Conservation (phyloP, 2,329 filamentous ascomycete species). For the Neonectria hederae region DNA sequence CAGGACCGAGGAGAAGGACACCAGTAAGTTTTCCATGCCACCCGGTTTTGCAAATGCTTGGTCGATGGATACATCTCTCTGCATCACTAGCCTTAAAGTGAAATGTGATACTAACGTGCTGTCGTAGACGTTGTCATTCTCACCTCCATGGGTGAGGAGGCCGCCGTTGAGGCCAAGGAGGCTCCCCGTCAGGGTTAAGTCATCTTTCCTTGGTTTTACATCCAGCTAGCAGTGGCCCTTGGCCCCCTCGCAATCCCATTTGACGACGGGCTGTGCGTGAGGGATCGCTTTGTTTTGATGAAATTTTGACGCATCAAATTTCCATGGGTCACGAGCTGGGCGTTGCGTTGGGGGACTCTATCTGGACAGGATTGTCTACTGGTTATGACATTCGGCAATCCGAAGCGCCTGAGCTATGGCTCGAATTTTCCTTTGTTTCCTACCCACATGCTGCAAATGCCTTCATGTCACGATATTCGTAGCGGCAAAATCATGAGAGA, state of each 20-base stretch:
- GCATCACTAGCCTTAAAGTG: neutral
- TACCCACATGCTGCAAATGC: constrained; percentile 47
- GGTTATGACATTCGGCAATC: constrained; percentile 46
- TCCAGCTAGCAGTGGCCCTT: constrained; percentile 40
- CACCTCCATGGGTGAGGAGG: constrained; percentile 95
- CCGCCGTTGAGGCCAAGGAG: constrained; percentile 93
- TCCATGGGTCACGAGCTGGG: constrained; percentile 53
- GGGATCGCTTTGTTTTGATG: constrained; percentile 47
- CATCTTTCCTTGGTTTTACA: constrained; percentile 31
- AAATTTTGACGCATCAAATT: constrained; percentile 48
- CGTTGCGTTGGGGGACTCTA: constrained; percentile 52
- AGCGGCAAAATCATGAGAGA: constrained; percentile 44
- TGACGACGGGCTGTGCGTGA: constrained; percentile 35
- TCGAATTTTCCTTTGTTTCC: constrained; percentile 51
- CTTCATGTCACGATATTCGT: constrained; percentile 46
- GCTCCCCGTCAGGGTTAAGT: constrained; percentile 63
- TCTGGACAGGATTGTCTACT: constrained; percentile 57
- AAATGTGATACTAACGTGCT: constrained; percentile 20
- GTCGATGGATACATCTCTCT: neutral
- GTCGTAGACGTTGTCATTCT: constrained; percentile 89
- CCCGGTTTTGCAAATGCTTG: neutral
- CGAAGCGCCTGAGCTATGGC: constrained; percentile 29
- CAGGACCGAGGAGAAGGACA: constrained; percentile 86
- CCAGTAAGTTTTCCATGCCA: constrained; percentile 71
- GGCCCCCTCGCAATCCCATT: constrained; percentile 39